A percentile compares a stretch with the other conserved stretches of the same genome.
phyloP scores from a whole-genome alignment of 2,329 filamentous ascomycete species.

The Aspergillus aculeatus region DNA sequence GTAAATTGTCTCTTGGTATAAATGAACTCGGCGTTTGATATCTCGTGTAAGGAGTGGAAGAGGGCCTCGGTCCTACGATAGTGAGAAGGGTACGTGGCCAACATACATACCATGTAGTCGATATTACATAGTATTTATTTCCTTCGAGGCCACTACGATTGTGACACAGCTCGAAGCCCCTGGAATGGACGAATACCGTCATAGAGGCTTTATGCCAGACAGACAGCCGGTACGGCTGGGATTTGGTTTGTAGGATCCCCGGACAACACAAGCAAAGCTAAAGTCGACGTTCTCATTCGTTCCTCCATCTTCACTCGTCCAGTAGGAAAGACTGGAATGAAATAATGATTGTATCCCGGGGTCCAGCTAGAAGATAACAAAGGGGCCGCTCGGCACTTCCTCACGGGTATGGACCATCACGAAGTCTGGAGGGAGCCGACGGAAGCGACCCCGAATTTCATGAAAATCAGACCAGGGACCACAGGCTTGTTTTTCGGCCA shows the following conservation, averaged over 20 bases:
- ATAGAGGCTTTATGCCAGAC: not conserved
- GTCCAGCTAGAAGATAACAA: not conserved
- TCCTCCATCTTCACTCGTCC: not conserved
- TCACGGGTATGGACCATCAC: not conserved
- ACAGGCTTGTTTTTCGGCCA: not conserved
- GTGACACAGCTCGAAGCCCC: not conserved
- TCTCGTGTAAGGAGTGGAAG: not conserved
- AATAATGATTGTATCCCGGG: not conserved
- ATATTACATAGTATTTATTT: too few relatives aligned
- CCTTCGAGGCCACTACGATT: not conserved
- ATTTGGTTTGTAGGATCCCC: not conserved
- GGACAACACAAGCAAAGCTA: not conserved
- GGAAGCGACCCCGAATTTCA: constrained; percentile 4
- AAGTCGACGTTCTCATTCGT: not conserved
- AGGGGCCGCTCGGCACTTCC: not conserved
- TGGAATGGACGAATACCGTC: not conserved
- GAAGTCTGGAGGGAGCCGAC: not conserved
- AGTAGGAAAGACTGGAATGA: not conserved
- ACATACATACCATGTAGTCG: too few relatives aligned
- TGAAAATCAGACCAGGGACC: not conserved
- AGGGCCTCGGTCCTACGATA: too few relatives aligned
- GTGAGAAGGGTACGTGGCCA: too few relatives aligned
- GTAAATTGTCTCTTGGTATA: not conserved
- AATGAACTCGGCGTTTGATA: not conserved
- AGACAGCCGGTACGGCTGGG: too few relatives aligned